phyloP scores from a whole-genome alignment of 1,284 basidiomycete genomes.

The Austroboletus novae-zelandiae region DNA sequence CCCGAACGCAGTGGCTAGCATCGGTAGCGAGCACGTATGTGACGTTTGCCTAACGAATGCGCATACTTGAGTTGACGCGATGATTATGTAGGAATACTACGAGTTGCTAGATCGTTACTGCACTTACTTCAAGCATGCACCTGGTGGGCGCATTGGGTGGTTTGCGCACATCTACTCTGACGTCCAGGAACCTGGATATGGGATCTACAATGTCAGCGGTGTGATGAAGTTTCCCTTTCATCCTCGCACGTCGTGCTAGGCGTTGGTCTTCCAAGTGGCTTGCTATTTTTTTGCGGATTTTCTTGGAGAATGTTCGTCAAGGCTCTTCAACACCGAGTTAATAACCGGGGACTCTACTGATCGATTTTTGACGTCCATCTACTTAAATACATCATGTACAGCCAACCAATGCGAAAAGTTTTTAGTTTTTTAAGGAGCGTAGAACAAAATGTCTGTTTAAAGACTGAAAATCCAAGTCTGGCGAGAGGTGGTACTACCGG shows the following conservation, averaged over 20 bases:
- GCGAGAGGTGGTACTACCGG: no score
- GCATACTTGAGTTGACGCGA: constrained; percentile 16
- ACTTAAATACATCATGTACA: no score
- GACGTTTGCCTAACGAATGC: not conserved
- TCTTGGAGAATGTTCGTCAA: no score
- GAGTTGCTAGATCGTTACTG: constrained; percentile 62
- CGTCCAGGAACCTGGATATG: constrained; percentile 63
- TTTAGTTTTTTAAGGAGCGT: no score
- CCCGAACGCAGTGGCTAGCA: constrained; percentile 48
- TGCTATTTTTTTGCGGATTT: no score
- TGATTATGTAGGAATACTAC: constrained; percentile 44
- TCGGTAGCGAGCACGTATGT: constrained; percentile 55
- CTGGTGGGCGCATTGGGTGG: constrained; percentile 68
- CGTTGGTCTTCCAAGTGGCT: no score
- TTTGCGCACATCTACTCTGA: constrained; percentile 78
- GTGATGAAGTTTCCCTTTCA: constrained; percentile 56
- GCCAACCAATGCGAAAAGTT: no score
- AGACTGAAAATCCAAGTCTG: no score
- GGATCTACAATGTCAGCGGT: constrained; percentile 51
- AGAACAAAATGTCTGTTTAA: no score
- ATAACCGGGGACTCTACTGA: no score
- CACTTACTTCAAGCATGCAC: constrained; percentile 52
- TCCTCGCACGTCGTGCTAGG: constrained; percentile 47
- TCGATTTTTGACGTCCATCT: no score
- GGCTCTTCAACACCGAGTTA: no score